Evolutionary conservation across 331 rosid species (phyloP), one percentile per base, ranked within the genome.

Genomic region (Quercus lobata): DNA sequence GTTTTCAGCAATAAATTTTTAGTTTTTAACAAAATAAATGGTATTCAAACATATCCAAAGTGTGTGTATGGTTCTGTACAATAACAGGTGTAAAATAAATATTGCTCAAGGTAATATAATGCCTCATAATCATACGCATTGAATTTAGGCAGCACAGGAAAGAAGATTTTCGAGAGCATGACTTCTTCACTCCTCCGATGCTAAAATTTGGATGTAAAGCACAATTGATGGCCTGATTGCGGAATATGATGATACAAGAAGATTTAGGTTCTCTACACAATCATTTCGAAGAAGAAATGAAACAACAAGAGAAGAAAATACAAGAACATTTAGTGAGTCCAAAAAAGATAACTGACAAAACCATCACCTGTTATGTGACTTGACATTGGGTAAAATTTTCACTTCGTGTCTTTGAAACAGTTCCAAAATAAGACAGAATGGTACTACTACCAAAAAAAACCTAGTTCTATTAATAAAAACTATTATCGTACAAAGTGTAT

Each of bases 1-100:
- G 0, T 34, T 34, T 34, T 34, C 0, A 34, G 2, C 0, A 34
- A 34, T 1, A 34, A 6, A 0, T 34, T 35, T 35, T 35, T 0
- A 32, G 6, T 32, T 32, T 32, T 32, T 2, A 35, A 0, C 0
- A 35, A 35, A 34, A 35, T 35, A 35, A 6, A 0, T 0, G 41
- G 0, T 35, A 35, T 35, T 1, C 0, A 35, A 35, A 35, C 2
- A 6, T 0, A 35, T 0, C 7, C 46, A 8, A 8, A 37, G 3
- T 8, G 46, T 41, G 7, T 6, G 46, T 8, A 11, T 8, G 46
- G 11, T 41, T 41, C 12, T 8, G 46, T 2, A 41, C 12, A 41
- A 41, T 2, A 41, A 41, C 1, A 0, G 3, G 12, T 8, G 46
- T 41, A 41, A 41, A 41, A 41, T 41, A 41, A 41, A 8, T 41